Evolutionary conservation across 208 protist genomes (phyloP), one percentile per base, ranked within the genome.

Genomic region (Porcisia deanei): DNA sequence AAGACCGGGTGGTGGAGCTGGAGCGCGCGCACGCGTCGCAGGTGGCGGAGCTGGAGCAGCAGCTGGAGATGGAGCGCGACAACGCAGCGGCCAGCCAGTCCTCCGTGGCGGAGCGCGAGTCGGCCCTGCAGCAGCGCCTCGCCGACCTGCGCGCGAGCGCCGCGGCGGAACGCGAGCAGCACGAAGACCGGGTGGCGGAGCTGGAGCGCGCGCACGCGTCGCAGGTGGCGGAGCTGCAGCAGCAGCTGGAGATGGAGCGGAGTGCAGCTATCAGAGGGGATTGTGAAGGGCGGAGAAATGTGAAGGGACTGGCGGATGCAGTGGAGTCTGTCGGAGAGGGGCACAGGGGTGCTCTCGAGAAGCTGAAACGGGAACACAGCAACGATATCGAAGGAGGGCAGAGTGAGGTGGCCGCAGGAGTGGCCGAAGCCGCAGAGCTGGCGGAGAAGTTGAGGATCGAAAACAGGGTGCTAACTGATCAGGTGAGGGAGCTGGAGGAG

Each of bases 391-490:
- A 82, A 61, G 37, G 66, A 12, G 47, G 60, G 39, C 55, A 52
- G 34, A 52, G 34, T 1, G 70, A 82, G 66, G 25, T 61, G 58
- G 59, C 39, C 16, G 72, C 75, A 4, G 76, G 82, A 57, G 65
- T 37, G 14, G 67, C 74, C 37, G 74, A 84, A 30, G 72, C 60
- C 5, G 39, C 71, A 41, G 63, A 81, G 45, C 85, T 81, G 0
- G 69, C 83, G 3, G 85, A 88, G 25, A 86, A 81, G 85, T 59
- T 86, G 3, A 85, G 76, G 52, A 78, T 84, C 39, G 85, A 88
- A 53, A 84, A 84, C 61, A 72, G 74, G 25, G 61, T 41, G 22
- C 68, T 85, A 12, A 81, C 77, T 55, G 18, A 54, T 53, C 64
- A 80, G 64, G 65, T 79, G 39, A 54, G 45, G 18, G 73, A 76